Base-by-base conservation (phyloP, 2,329 filamentous ascomycete genomes). In the Fusarium devonianum region DNA sequence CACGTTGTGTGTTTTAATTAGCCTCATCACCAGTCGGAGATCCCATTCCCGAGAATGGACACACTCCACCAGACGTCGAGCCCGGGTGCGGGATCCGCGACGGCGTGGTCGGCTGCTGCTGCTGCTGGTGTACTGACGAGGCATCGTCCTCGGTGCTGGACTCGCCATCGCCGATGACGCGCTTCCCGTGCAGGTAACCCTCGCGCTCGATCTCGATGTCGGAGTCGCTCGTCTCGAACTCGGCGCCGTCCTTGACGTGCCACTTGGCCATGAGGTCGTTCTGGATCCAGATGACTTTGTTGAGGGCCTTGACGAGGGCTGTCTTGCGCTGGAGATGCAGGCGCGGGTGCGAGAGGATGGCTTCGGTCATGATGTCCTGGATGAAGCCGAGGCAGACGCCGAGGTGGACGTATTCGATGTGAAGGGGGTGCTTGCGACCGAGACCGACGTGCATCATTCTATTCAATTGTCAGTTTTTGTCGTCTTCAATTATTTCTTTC, bases 251-350 rank as follows among this genome's bases (percentile, higher is more conserved):
- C 23, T 81, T 78, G 25, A 89, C 82, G 63, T 91, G 89, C 86
- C 88, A 92, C 69, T 88, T 89, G n/a, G 89, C 87, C 69, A 93
- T 89, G 21, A 93, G 78, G 69, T 93, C 89, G 67, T 93, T 93
- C 71, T 93, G 90, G 60, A 93, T 92, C 89, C 89, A 93, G 58
- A 93, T 86, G 18, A 93, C 85, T 70, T 94, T 93, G 55, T 84
- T 84, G 16, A 93, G 76, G 1, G 90, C 89, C 67, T 87, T 89
- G 35, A 92, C 80, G 4, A 93, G 79, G 16, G 83, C 86, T 13
- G 88, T 85, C 73, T 92, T 92, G 71, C 82, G 81, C 48, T 79
- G 76, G 62, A 89, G 78, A 26, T 80, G 78, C 26, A 94, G 76
- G 3, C 81, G 80, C 1, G 88, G 88, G 64, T 91, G 81, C 4